These are phyloP conservation scores for Cyberlindnera nakhonratchasimensis DNA, from an alignment of 805 yeast species.

Conservation along the genomic window DNA sequence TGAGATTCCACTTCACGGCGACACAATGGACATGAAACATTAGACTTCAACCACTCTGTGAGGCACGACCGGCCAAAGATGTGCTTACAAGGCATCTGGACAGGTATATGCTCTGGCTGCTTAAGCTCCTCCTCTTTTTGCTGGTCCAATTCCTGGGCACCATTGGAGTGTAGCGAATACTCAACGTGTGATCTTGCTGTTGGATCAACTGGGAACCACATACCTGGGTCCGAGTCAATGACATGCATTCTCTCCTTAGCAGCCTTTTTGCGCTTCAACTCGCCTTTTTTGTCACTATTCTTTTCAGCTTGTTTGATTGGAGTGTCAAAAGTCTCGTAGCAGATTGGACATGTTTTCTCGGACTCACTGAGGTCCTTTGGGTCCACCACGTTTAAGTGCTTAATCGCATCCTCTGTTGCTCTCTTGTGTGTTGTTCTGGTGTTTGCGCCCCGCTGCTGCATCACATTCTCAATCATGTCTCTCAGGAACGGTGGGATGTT, in stretches of 20 bases:
- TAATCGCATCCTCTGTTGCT: constrained; percentile 25
- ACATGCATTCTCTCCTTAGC: constrained; percentile 3
- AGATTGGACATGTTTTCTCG: constrained; percentile 21
- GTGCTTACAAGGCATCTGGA: constrained; percentile 81
- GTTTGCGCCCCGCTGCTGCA: constrained; percentile 3
- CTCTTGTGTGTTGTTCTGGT: constrained; percentile 11
- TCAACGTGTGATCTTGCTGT: constrained; percentile 15
- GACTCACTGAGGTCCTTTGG: constrained; percentile 9
- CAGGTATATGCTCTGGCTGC: constrained; percentile 51
- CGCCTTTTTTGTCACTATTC: constrained; percentile 4
- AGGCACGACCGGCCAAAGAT: constrained; percentile 81
- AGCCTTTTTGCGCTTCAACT: constrained; percentile 11
- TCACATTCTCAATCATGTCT: constrained; percentile 15
- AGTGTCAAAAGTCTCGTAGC: constrained; percentile 21
- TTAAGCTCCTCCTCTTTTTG: not conserved
- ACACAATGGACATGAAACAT: constrained; percentile 72
- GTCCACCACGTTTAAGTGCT: constrained; percentile 13
- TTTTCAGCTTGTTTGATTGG: not conserved
- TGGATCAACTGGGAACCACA: constrained; percentile 18
- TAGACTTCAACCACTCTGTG: constrained; percentile 72
- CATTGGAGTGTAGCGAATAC: constrained; percentile 1
- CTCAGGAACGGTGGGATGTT: constrained; percentile 17
- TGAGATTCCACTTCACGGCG: constrained; percentile 25
- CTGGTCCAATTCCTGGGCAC: not conserved
- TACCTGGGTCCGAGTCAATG: constrained; percentile 18